These are phyloP conservation scores for Fusarium concolor DNA, from an alignment of 2,329 filamentous ascomycete genomes.

Conservation along the genomic window DNA sequence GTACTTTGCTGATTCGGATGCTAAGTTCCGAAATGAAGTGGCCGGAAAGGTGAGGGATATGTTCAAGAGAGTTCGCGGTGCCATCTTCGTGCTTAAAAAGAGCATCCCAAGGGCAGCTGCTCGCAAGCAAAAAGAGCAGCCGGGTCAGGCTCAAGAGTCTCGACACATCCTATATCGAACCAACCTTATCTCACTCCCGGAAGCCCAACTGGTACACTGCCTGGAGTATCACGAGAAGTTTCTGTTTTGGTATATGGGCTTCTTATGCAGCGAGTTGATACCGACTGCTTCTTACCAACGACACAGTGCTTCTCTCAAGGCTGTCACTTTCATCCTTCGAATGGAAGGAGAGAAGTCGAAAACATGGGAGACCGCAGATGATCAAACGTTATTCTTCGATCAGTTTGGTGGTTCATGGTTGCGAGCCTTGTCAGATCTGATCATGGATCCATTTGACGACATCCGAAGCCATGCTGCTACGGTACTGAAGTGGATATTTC, in stretches of 20 bases:
- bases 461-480: constrained; percentile 72
- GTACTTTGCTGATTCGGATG: constrained; percentile 85
- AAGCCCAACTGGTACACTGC: constrained; percentile 52
- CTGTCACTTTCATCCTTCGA: constrained; percentile 73
- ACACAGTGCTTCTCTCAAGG: constrained; percentile 83
- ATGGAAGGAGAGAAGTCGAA: constrained; percentile 71
- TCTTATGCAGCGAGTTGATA: constrained; percentile 78
- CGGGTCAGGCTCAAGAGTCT: constrained; percentile 17
- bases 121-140: constrained; percentile 52
- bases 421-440: constrained; percentile 78
- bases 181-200: constrained; percentile 55
- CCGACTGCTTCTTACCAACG: constrained; percentile 90
- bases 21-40: constrained; percentile 86
- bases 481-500: constrained; percentile 63
- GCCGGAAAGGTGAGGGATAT: constrained; percentile 80
- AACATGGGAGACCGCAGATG: constrained; percentile 53
- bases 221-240: constrained; percentile 70
- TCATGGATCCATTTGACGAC: constrained; percentile 94
- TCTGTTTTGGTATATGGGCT: constrained; percentile 78
- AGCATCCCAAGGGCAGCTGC: constrained; percentile 54
- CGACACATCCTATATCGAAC: constrained; percentile 53
- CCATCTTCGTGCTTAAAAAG: constrained; percentile 67
- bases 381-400: constrained; percentile 56
- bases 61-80: constrained; percentile 78
- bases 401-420: constrained; percentile 64